A percentile compares a stretch with the other conserved stretches of the same genome.
Conservation (phyloP, 805 yeast species). For the Metschnikowia shivogae region DNA sequence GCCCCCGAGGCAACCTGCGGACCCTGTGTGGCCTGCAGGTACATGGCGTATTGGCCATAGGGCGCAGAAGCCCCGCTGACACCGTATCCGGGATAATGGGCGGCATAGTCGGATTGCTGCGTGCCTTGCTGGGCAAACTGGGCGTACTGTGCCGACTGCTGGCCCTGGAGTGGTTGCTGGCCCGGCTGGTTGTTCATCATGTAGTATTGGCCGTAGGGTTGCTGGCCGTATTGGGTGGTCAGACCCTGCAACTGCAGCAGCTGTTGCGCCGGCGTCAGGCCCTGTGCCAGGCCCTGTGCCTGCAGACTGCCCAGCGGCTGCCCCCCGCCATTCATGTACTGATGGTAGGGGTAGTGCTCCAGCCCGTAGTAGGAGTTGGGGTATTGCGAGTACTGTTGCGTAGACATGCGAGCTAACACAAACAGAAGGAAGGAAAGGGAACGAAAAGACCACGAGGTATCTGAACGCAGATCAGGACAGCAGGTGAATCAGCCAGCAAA, state of each 20-base stretch:
- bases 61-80: constrained; percentile 11
- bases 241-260: constrained; percentile 15
- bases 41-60: constrained; percentile 17
- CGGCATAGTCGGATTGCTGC: constrained; percentile 14
- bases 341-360: constrained; percentile 21
- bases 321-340: constrained; percentile 16
- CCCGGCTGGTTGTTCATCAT: constrained; percentile 17
- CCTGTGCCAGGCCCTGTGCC: constrained; percentile 10
- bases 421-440: not conserved
- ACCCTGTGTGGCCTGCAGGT: constrained; percentile 13
- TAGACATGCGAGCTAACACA: constrained; percentile 12
- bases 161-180: constrained; percentile 15
- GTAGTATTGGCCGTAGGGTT: constrained; percentile 19
- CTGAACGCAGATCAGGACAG: not conserved
- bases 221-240: constrained; percentile 16
- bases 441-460: not conserved
- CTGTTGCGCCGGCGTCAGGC: constrained; percentile 5
- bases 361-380: constrained; percentile 20
- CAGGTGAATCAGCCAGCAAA: no score
- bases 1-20: constrained; percentile 8
- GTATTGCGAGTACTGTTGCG: constrained; percentile 19
- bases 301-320: constrained; percentile 14
- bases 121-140: constrained; percentile 12
- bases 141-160: constrained; percentile 9
- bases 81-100: constrained; percentile 17